Evolutionary conservation across 1,284 basidiomycete species (phyloP), one percentile per base, ranked within the genome.

Genomic region (Ceratobasidium sp.): DNA sequence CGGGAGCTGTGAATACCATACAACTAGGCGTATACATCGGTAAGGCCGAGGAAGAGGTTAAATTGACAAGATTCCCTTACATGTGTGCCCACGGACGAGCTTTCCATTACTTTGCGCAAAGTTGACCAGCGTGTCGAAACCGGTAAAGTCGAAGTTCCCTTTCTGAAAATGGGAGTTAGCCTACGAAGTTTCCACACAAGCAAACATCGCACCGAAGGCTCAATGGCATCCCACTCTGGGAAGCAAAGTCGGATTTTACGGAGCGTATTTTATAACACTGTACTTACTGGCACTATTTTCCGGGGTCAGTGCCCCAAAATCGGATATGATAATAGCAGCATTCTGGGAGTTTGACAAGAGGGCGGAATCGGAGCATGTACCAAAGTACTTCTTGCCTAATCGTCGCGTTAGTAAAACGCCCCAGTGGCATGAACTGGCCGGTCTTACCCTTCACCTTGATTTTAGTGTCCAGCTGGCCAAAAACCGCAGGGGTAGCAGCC

Each of bases 301-400:
- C 5, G 74, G 74, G 16, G 74, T 69, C 46, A 74, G 46, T 8
- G 53, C 34, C 11, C 37, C 81, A 81, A 83, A 83, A 51, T 83
- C 81, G n/a, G 81, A 79, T 69, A 79, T 79, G 41, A 83, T 65
- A 43, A 83, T 71, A 13, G 78, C 78, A 22, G 79, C 79, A 74
- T 83, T 83, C 13, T 72, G 80, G 78, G 77, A 51, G 80, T 79
- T 83, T 75, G 79, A 80, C 66, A 64, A 61, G n/a, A 69, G 46
- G 6, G 24, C 49, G 1, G 43, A 53, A 39, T 75, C 74, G 9
- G 54, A 27, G 48, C 6, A 11, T 16, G 54, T 71, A 53, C 74
- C 74, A 54, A 75, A 69, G 56, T 75, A 75, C 13, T 49, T 27
- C 29, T 75, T 75, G 41, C 74, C 74, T 65, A 13, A 2, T 48